phyloP scores from a whole-genome alignment of 192 early-diverging fungal genomes.

The Backusella sp. region DNA sequence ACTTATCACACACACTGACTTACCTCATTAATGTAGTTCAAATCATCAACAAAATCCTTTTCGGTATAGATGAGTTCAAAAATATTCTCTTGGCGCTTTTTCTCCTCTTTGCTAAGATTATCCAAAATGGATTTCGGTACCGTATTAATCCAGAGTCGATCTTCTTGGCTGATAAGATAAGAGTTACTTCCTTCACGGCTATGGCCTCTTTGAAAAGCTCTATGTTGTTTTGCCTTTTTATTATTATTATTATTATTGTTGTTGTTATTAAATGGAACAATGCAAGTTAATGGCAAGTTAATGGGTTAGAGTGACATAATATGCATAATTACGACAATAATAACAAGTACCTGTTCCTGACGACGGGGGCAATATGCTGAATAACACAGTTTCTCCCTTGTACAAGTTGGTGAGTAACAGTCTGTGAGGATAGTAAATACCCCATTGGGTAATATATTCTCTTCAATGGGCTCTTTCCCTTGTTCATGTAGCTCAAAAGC shows the following conservation, averaged over 20 bases:
- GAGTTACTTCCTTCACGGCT: constrained; percentile 7
- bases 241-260: neutral
- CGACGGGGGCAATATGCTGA: constrained; percentile 83
- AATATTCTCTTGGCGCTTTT: constrained; percentile 90
- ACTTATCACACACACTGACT: neutral
- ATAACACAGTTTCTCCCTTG: constrained; percentile 80
- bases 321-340: neutral
- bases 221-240: constrained; percentile 3
- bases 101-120: constrained; percentile 69
- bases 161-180: constrained; percentile 46
- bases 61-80: constrained; percentile 93
- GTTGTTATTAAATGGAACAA: neutral
- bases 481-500: neutral
- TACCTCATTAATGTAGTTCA: constrained; percentile 77
- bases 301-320: neutral
- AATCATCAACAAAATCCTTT: constrained; percentile 88
- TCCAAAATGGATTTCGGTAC: constrained; percentile 77
- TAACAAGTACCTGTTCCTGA: constrained; percentile 53
- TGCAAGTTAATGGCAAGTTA: neutral
- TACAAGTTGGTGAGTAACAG: constrained; percentile 94
- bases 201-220: neutral
- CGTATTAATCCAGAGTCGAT: constrained; percentile 79
- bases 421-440: constrained; percentile 87
- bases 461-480: constrained; percentile 11
- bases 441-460: constrained; percentile 63